Evolutionary conservation across 1,284 basidiomycete genomes (phyloP), one percentile per base, ranked within the genome.

Genomic region (Apiotrichum brassicae): DNA sequence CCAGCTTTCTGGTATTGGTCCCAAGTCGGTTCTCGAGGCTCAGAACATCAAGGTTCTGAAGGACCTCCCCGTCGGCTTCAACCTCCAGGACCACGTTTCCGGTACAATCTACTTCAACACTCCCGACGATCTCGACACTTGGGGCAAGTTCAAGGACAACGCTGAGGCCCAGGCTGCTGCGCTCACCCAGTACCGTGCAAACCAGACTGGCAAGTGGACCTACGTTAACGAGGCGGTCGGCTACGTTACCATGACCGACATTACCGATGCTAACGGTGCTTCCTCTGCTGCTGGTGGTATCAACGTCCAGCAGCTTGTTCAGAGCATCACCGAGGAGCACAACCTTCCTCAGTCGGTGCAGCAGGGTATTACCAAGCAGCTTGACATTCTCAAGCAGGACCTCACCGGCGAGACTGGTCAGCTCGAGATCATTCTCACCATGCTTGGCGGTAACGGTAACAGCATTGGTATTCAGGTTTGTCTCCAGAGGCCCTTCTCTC

Each of bases 31-130:
- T 3, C 70, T 87, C 36, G 58, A 75, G 22, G 63, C 65, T 7
- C 77, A 80, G 23, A 79, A 79, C 40, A 79, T 88, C 51, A 42
- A 46, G 11, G 53, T 60, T 49, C 60, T 67, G 12, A 53, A 76
- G 35, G 80, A 81, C 53, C 74, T 86, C 3, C 84, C 85, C 48
- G 86, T 90, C 46, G 86, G 86, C 1, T 81, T 84, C 69, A 82
- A 86, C 71, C 65, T 87, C 38, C 83, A 85, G 65, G 84, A 88
- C 65, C 84, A 86, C 68, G 61, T 84, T n/a, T 61, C 66, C 12
- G 56, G 52, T 53, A 57, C 62, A n/a, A 64, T 70, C 62, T 68
- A 69, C 60, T 70, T 58, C 56, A 33, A 64, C 61, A 40, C 43
- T 30, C 32, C 28, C 13, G 16, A 33, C 13, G 12, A n/a, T 24